Percentiles rank a stretch among this genome's conserved stretches.
Conservation (phyloP, 805 yeast species). For the Starmerella stellata region DNA sequence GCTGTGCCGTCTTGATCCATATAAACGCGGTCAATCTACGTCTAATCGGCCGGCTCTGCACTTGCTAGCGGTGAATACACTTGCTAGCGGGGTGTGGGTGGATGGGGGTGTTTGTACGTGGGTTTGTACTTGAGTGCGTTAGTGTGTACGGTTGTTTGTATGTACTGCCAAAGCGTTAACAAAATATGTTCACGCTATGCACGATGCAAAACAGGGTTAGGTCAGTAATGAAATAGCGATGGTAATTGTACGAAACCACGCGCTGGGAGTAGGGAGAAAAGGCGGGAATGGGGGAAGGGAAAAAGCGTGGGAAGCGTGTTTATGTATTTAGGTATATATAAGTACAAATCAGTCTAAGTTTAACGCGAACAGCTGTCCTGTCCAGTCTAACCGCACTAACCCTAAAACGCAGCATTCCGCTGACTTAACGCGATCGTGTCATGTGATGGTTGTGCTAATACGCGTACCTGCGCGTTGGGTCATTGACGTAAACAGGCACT, state of each 20-base stretch:
- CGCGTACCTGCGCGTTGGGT: too few species aligned
- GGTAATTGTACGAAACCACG: not conserved
- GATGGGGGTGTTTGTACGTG: not conserved
- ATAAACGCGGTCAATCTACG: constrained; percentile 2
- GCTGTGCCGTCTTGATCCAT: constrained; percentile 12
- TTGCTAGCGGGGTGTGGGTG: not conserved
- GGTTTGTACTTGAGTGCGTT: not conserved
- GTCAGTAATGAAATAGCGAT: not conserved
- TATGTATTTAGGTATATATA: too few species aligned
- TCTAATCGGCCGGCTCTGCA: not conserved
- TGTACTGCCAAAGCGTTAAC: not conserved
- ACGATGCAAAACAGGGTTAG: not conserved
- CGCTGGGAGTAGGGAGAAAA: too few species aligned
- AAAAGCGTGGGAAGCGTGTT: not conserved
- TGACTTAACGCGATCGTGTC: too few species aligned
- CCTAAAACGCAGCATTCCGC: not conserved
- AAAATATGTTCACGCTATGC: too few species aligned
- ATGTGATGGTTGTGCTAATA: too few species aligned
- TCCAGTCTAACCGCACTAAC: not conserved
- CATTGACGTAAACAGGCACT: too few species aligned
- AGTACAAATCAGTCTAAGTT: not conserved
- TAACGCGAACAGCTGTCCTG: not conserved
- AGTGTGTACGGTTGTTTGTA: not conserved
- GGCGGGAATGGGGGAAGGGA: too few species aligned
- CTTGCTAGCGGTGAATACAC: not conserved